Conservation (phyloP, 371 early-diverging fungal genomes). For the Smittium culicis region DNA sequence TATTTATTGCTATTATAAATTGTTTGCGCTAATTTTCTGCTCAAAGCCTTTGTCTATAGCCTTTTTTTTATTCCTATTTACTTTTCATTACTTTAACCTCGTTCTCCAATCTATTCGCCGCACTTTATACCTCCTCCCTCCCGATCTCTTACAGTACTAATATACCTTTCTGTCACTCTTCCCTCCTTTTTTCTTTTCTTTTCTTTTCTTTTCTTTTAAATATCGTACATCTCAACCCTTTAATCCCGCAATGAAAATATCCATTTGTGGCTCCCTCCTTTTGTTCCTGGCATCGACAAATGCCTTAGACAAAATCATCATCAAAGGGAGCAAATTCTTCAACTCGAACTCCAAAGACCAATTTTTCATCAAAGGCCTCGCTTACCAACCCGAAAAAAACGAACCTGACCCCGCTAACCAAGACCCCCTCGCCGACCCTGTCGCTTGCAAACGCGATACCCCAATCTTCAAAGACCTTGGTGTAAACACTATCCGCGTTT, state of each 20-base stretch:
- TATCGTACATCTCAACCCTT: no score
- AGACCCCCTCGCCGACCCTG: constrained; percentile 42
- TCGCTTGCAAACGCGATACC: constrained; percentile 43
- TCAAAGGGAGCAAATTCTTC: constrained; percentile 48
- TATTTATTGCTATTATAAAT: no score
- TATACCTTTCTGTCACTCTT: no score
- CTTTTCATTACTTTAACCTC: no score
- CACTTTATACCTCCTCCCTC: no score
- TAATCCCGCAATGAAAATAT: constrained; percentile 1
- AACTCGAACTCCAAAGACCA: constrained; percentile 45
- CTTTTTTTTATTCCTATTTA: no score
- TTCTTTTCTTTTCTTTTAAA: no score
- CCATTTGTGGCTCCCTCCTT: background rate
- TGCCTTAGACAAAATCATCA: constrained; percentile 38
- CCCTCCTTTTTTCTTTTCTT: no score
- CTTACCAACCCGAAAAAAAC: constrained; percentile 45
- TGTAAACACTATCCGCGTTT: constrained; percentile 51
- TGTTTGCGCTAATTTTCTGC: no score
- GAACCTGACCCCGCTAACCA: constrained; percentile 20
- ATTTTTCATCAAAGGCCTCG: constrained; percentile 55
- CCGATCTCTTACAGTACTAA: no score
- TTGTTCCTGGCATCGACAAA: background rate
- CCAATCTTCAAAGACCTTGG: constrained; percentile 42
- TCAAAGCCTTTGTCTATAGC: no score
- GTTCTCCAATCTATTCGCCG: no score